Conservation (phyloP, 306 rosid genomes). For the Carpinus fangiana region DNA sequence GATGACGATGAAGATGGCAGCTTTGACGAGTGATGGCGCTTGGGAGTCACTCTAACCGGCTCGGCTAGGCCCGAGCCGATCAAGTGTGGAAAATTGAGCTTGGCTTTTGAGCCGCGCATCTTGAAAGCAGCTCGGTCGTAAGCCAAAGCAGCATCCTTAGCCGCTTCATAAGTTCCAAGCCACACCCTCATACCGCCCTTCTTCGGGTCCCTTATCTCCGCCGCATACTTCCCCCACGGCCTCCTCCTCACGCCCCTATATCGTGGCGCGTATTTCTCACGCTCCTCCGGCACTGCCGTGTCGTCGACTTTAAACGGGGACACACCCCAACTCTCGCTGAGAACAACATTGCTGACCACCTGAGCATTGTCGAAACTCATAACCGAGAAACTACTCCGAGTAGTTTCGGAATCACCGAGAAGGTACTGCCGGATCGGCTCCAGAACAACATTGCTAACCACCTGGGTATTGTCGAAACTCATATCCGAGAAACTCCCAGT, state of each 20-base stretch:
- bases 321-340: neutral
- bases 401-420: neutral
- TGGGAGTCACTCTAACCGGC: constrained; percentile 1
- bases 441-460: neutral
- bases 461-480: neutral
- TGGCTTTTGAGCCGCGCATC: constrained; percentile 19
- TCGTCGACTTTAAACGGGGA: too few relatives aligned
- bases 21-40: neutral
- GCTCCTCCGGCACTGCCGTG: neutral
- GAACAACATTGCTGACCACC: neutral
- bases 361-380: neutral
- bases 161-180: constrained; percentile 23
- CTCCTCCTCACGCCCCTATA: constrained; percentile 19
- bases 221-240: constrained; percentile 27
- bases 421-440: too few relatives aligned
- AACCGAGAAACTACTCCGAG: neutral
- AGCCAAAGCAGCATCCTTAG: constrained; percentile 25
- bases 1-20: neutral
- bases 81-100: constrained; percentile 24
- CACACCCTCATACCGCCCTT: constrained; percentile 16
- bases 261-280: neutral
- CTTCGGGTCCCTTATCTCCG: constrained; percentile 20
- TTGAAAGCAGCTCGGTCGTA: constrained; percentile 25
- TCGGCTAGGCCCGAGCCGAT: neutral
- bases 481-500: neutral